Percentiles rank a stretch among this genome's conserved stretches.
These are phyloP conservation scores for Xylaria intraflava DNA, from an alignment of 495 filamentous ascomycete species.

Conservation along the genomic window DNA sequence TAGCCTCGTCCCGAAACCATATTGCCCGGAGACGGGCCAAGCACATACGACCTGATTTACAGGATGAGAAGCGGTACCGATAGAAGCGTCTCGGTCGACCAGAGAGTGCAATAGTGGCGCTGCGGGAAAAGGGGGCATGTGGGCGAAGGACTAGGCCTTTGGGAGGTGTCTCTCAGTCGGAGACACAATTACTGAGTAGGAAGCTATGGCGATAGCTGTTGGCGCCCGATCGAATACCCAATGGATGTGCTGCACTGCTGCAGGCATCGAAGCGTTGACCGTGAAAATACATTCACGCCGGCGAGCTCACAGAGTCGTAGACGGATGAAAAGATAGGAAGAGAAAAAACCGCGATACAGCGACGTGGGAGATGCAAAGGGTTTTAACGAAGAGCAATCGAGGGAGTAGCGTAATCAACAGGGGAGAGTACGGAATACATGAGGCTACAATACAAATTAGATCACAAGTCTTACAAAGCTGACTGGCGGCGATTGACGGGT, in stretches of 20 bases:
- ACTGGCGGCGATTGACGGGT: no score
- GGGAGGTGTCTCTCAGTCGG: background rate
- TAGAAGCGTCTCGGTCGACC: conserved; percentile 24
- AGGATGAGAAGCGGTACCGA: conserved; percentile 18
- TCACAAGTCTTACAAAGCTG: conserved; percentile 2
- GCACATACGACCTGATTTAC: conserved; percentile 50
- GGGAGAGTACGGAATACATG: background rate
- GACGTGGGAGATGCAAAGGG: no score
- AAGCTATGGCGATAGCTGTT: background rate
- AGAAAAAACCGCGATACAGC: background rate
- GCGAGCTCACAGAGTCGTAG: no score
- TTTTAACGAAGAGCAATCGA: background rate
- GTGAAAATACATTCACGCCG: no score
- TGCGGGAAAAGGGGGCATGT: conserved; percentile 39
- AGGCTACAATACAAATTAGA: conserved; percentile 6
- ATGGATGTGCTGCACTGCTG: background rate
- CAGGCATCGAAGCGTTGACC: no score
- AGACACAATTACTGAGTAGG: conserved; percentile 1
- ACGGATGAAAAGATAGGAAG: background rate
- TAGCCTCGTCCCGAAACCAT: conserved; percentile 49
- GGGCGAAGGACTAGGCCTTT: background rate
- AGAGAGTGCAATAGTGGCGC: conserved; percentile 24
- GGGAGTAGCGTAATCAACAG: background rate
- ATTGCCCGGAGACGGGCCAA: conserved; percentile 56
- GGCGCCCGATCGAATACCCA: no score